These are phyloP conservation scores for Pholiota molesta DNA, from an alignment of 768 basidiomycete genomes.

Conservation along the genomic window DNA sequence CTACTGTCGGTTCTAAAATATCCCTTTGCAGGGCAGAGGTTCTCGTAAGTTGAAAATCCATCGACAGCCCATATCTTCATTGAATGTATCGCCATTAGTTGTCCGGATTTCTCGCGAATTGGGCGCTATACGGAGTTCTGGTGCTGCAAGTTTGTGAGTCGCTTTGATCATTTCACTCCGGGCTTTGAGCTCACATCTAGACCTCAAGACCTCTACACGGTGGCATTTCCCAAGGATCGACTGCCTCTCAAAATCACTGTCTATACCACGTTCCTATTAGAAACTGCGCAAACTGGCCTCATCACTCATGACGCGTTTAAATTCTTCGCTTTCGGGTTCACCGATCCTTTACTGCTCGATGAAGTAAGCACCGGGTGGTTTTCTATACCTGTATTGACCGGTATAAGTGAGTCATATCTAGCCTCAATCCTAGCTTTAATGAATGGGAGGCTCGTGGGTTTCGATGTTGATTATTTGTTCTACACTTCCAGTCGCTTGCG, in stretches of 20 bases:
- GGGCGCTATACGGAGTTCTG: constrained; percentile 6
- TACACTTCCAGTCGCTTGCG: background rate
- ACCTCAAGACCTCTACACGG: background rate
- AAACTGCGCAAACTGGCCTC: background rate
- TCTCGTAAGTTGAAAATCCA: background rate
- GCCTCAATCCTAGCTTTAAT: constrained; percentile 7
- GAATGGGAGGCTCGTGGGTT: background rate
- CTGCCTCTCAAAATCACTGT: background rate
- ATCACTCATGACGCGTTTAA: background rate
- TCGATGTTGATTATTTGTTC: background rate
- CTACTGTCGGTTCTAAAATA: background rate
- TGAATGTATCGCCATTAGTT: background rate
- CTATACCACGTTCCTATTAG: background rate
- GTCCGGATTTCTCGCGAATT: constrained; percentile 1
- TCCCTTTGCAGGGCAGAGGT: background rate
- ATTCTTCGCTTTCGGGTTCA: background rate
- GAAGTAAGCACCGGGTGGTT: constrained; percentile 2
- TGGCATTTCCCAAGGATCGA: constrained; percentile 4
- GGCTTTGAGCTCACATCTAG: background rate
- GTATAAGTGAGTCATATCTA: constrained; percentile 24
- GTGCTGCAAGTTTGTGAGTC: constrained; percentile 3
- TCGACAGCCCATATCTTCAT: background rate
- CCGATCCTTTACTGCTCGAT: background rate
- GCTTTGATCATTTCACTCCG: background rate
- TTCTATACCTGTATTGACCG: constrained; percentile 22